Percentiles rank a stretch among this genome's conserved stretches.
Conservation (phyloP, 2,329 filamentous ascomycete genomes). For the Podosphaera fusca region DNA sequence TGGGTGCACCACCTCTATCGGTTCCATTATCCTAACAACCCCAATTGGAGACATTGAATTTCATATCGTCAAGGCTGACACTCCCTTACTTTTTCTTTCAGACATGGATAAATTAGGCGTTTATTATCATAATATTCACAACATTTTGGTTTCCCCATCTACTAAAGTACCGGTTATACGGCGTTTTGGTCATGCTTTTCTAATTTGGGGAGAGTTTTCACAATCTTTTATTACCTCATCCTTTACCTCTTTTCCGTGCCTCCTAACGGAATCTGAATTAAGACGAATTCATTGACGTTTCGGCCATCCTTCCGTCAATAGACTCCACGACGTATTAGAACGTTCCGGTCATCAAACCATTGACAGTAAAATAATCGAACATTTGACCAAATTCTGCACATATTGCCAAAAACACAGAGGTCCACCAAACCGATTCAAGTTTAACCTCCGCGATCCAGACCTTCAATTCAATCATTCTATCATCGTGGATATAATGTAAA, state of each 20-base stretch:
- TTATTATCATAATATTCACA: slow-evolving; percentile 1
- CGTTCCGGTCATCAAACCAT: slow-evolving; percentile 1
- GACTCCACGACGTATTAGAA: not conserved
- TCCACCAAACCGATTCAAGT: slow-evolving; percentile 1
- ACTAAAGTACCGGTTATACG: not conserved
- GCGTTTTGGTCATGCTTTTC: slow-evolving; percentile 1
- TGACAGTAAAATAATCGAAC: not conserved
- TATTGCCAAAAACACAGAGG: not conserved
- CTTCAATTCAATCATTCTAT: slow-evolving; percentile 1
- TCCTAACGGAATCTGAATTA: not conserved
- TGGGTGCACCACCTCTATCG: not conserved
- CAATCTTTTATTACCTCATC: not conserved
- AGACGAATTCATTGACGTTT: not conserved
- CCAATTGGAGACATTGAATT: not conserved
- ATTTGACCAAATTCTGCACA: not conserved
- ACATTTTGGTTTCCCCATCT: not conserved
- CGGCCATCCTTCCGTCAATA: not conserved
- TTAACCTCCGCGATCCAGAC: slow-evolving; percentile 1
- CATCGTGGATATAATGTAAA: slow-evolving; percentile 1
- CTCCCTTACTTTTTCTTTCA: not conserved
- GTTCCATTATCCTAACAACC: not conserved
- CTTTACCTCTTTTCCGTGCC: not conserved
- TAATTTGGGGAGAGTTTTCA: slow-evolving; percentile 1
- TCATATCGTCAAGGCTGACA: not conserved
- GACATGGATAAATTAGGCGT: not conserved